Conservation (phyloP, 441 rosid genomes). For the Arabidopsis hybrid region DNA sequence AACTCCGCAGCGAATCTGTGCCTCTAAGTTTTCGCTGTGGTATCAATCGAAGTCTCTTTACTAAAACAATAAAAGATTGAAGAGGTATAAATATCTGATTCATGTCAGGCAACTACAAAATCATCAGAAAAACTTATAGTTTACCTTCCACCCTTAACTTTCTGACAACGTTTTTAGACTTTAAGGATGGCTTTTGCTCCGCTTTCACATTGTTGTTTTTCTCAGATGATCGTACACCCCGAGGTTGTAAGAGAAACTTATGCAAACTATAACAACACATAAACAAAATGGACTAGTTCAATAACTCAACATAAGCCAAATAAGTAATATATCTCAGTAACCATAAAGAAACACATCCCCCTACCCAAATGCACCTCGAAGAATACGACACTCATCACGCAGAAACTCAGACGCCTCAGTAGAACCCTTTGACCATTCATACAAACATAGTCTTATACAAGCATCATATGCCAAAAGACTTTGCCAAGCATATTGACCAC, state of each 20-base stretch:
- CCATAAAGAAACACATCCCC: conserved; percentile 42
- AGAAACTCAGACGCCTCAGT: conserved; percentile 98
- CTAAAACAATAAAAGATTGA: conserved; percentile 54
- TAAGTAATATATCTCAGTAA: not conserved
- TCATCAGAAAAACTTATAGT: conserved; percentile 12
- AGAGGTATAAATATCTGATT: conserved; percentile 19
- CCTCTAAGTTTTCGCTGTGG: conserved; percentile 79
- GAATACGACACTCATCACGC: conserved; percentile 83
- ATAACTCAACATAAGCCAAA: conserved; percentile 1
- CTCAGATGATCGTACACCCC: conserved; percentile 63
- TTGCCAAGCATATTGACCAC: conserved; percentile 96
- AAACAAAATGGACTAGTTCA: conserved; percentile 3
- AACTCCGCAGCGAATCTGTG: conserved; percentile 76
- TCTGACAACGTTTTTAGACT: conserved; percentile 71
- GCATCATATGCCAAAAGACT: conserved; percentile 94
- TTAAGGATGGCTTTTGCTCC: conserved; percentile 58
- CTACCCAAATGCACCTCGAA: conserved; percentile 96
- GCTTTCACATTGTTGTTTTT: conserved; percentile 50
- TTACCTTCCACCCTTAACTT: conserved; percentile 92
- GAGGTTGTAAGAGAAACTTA: conserved; percentile 88
- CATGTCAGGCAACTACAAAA: conserved; percentile 9
- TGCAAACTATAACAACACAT: conserved; percentile 60
- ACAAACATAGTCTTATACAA: conserved; percentile 84
- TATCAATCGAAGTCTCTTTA: conserved; percentile 77
- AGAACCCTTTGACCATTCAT: conserved; percentile 89